Evolutionary conservation across 1,284 basidiomycete species (phyloP), one percentile per base, ranked within the genome.

Genomic region (Leccinum griseonigrum): DNA sequence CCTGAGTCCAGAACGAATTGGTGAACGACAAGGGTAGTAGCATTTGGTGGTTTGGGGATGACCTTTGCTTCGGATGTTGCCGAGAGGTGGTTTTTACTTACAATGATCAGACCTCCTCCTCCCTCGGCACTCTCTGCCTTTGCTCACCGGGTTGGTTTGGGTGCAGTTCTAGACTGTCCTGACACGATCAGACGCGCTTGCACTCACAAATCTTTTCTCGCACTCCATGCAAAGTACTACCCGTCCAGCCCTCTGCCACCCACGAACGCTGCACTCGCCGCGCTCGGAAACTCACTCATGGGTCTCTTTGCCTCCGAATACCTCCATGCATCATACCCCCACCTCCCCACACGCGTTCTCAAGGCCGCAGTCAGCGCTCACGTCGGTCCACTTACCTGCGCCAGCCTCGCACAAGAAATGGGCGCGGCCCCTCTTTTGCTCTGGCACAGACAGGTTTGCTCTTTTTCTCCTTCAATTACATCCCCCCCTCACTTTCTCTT

Each of bases 1-100:
- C 92, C 73, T 92, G 88, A 9, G 93, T 85, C 94, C 94, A 96
- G 80, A 96, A 96, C 40, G 92, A 94, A 76, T 95, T 95, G 65
- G 83, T 85, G 75, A 96, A 96, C 22, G 85, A 85, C 65, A 92
- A 81, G 32, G 94, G 94, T 69, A 95, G 84, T 43, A 92, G 91
- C 65, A 95, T 92, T 94, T 94, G 67, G 58, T 28, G 48, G 48
- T 22, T 11, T 11, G 13, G 5, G 22, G 18, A 50, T 16, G 46
- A 50, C 46, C 46, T 50, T 11, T n/a, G 43, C 22, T 46, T 46
- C 50, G 50, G 50, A 4, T 28, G 16, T 51, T 51, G 50, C 50
- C 50, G 50, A 51, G 50, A 13, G 22, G 22, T 43, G n/a, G n/a
- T n/a, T 43, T 43, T n/a, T 38, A 38, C 7, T 40, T 32, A 32